A percentile compares a stretch with the other conserved stretches of the same genome.
These are phyloP conservation scores for Paulownia fortunei DNA, from an alignment of 257 asterid genomes.

Conservation along the genomic window DNA sequence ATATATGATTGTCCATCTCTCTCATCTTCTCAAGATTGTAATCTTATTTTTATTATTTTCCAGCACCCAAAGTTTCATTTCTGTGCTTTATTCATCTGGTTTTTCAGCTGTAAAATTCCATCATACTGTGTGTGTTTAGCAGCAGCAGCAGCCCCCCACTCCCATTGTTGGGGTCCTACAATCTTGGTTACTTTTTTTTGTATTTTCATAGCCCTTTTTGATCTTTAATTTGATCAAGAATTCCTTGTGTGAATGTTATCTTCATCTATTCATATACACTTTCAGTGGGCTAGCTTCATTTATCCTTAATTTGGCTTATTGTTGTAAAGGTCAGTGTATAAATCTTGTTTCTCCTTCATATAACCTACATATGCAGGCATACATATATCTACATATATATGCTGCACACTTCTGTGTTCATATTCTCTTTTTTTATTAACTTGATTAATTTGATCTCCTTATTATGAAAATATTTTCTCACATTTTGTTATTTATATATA, in stretches of 20 bases:
- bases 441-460: not conserved
- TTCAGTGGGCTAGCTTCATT: not conserved
- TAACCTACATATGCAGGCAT: not conserved
- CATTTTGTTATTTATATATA: not conserved
- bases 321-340: not conserved
- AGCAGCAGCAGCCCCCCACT: too few species aligned
- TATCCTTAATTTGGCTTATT: not conserved
- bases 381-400: not conserved
- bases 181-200: not conserved
- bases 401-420: not conserved
- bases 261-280: not conserved
- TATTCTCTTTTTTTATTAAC: not conserved
- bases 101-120: not conserved
- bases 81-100: not conserved
- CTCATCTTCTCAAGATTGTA: not conserved
- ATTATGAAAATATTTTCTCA: not conserved
- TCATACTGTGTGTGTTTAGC: not conserved
- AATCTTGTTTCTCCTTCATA: not conserved
- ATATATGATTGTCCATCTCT: not conserved
- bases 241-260: not conserved
- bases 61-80: not conserved
- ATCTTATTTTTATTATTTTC: too few species aligned
- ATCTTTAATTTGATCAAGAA: not conserved
- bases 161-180: too few species aligned
- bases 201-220: not conserved